Conservation (phyloP, 352 stramenopile species). For the Phytophthora sojae region DNA sequence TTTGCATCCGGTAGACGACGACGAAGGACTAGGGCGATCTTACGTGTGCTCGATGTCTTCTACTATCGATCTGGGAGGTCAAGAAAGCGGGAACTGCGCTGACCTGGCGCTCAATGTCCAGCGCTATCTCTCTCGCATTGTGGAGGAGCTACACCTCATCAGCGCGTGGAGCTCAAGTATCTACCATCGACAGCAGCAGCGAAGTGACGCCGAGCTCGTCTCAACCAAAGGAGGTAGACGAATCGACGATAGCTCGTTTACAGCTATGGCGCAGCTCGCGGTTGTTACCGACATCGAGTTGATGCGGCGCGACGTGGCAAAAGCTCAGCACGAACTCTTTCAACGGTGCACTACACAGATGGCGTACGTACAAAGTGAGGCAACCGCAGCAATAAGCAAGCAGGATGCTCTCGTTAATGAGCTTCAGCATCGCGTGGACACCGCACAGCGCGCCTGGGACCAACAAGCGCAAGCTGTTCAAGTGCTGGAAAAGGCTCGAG, state of each 20-base stretch:
- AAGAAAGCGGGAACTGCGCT: slow-evolving; percentile 9
- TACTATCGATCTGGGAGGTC: slow-evolving; percentile 45
- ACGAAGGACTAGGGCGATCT: slow-evolving; percentile 20
- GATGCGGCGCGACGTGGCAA: slow-evolving; percentile 33
- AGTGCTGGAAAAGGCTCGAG: slow-evolving; percentile 26
- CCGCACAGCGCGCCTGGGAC: slow-evolving; percentile 42
- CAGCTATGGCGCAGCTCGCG: slow-evolving; percentile 26
- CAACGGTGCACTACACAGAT: slow-evolving; percentile 46
- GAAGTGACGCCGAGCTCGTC: not conserved
- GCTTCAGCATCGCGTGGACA: slow-evolving; percentile 35
- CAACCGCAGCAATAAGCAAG: slow-evolving; percentile 18
- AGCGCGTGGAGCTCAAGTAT: slow-evolving; percentile 45
- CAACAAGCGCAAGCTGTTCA: slow-evolving; percentile 37
- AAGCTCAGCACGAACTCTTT: slow-evolving; percentile 52
- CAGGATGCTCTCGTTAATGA: slow-evolving; percentile 38
- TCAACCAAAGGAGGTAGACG: not conserved
- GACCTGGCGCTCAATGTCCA: slow-evolving; percentile 49
- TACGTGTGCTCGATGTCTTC: slow-evolving; percentile 49
- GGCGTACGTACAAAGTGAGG: slow-evolving; percentile 42
- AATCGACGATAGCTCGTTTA: slow-evolving; percentile 13
- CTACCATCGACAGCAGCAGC: slow-evolving; percentile 17
- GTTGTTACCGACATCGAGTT: slow-evolving; percentile 35
- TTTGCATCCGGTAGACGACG: slow-evolving; percentile 4
- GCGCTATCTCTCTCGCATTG: slow-evolving; percentile 58
- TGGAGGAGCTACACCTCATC: slow-evolving; percentile 61